A percentile compares a stretch with the other conserved stretches of the same genome.
Evolutionary conservation across 2,329 filamentous ascomycete species (phyloP).

Genomic region (Aspergillus sp.): DNA sequence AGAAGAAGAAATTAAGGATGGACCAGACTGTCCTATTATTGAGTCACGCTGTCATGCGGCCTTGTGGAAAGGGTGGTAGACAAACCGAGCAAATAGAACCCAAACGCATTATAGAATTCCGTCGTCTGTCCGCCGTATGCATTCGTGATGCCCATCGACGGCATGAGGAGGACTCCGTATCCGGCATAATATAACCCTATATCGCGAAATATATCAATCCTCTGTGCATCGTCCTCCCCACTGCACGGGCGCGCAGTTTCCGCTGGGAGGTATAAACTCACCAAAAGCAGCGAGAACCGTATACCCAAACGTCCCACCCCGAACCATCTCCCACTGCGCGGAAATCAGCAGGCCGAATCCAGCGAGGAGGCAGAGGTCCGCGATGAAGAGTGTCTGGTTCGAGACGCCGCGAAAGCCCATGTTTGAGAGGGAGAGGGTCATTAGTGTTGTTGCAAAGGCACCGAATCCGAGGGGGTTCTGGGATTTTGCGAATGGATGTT

Average conservation of each 20-base stretch:
- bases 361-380: constrained; percentile 59
- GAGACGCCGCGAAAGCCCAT: constrained; percentile 61
- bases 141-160: constrained; percentile 51
- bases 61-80: neutral
- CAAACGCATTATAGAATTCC: constrained; percentile 55
- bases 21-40: constrained; percentile 1
- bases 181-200: constrained; percentile 55
- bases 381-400: constrained; percentile 57
- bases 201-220: neutral
- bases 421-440: constrained; percentile 57
- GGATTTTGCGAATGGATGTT: neutral
- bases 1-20: constrained; percentile 13
- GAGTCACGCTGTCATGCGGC: neutral
- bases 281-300: constrained; percentile 61
- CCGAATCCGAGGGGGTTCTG: constrained; percentile 51
- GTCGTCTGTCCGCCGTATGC: constrained; percentile 50
- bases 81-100: constrained; percentile 42
- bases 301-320: constrained; percentile 59
- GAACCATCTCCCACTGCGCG: constrained; percentile 60
- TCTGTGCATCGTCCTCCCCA: neutral
- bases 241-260: too few relatives aligned
- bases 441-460: constrained; percentile 60
- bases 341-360: constrained; percentile 59
- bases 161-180: constrained; percentile 55
- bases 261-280: constrained; percentile 21